A percentile compares a stretch with the other conserved stretches of the same genome.
Evolutionary conservation across 768 basidiomycete species (phyloP).

Genomic region (Hypholoma sublateritium): DNA sequence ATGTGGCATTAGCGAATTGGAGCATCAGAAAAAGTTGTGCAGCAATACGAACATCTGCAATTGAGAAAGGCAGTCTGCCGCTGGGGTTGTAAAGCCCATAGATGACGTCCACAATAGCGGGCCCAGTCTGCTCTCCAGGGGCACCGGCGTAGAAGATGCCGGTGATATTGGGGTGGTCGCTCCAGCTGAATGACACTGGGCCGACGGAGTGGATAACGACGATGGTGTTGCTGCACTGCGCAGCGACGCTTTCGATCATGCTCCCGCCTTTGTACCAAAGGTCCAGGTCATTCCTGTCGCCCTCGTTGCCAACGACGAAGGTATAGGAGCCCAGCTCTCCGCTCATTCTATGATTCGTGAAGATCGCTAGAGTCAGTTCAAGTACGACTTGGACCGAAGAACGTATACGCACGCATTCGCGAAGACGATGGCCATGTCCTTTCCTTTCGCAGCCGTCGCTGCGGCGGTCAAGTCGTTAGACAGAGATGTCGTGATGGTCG

Average conservation of each 20-base stretch:
- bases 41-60: conserved; percentile 52
- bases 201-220: conserved; percentile 83
- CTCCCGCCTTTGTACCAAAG: conserved; percentile 58
- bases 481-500: conserved; percentile 40
- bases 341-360: conserved; percentile 36
- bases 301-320: conserved; percentile 59
- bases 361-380: conserved; percentile 27
- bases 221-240: conserved; percentile 71
- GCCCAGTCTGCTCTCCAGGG: conserved; percentile 77
- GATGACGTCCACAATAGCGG: conserved; percentile 73
- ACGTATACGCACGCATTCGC: conserved; percentile 46
- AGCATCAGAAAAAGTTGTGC: not conserved
- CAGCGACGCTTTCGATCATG: conserved; percentile 57
- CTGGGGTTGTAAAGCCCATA: conserved; percentile 78
- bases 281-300: conserved; percentile 58
- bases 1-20: not conserved
- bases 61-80: conserved; percentile 70
- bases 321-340: conserved; percentile 56
- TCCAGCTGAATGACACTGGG: conserved; percentile 73
- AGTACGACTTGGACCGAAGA: conserved; percentile 17
- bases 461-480: conserved; percentile 42
- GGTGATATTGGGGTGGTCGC: conserved; percentile 71
- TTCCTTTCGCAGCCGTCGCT: conserved; percentile 38
- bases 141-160: conserved; percentile 57
- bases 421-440: conserved; percentile 61